A percentile compares a stretch with the other conserved stretches of the same genome.
These are phyloP conservation scores for Hygrocybe punicea DNA, from an alignment of 768 basidiomycete genomes.

Conservation along the genomic window DNA sequence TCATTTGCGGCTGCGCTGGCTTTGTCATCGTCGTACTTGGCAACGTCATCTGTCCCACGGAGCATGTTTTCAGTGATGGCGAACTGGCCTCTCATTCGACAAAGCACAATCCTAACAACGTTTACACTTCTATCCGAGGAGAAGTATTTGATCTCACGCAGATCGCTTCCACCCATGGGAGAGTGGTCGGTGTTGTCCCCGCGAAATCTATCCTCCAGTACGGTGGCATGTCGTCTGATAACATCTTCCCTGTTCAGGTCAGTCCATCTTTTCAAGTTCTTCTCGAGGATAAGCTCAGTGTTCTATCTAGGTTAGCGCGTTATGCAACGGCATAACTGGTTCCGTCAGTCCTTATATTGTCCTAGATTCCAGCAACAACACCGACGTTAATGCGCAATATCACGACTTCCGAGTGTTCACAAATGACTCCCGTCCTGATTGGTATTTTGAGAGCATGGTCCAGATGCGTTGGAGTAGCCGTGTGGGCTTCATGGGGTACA, in stretches of 20 bases:
- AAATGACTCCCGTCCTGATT: conserved; percentile 91
- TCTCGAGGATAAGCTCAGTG: background rate
- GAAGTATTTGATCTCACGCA: conserved; percentile 88
- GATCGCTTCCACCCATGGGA: conserved; percentile 63
- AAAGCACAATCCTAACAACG: conserved; percentile 62
- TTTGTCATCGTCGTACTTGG: conserved; percentile 93
- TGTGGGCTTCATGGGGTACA: conserved; percentile 84
- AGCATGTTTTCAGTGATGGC: conserved; percentile 79
- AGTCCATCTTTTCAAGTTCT: conserved; percentile 13
- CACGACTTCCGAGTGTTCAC: conserved; percentile 93
- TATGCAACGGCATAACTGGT: conserved; percentile 85
- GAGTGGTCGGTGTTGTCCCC: conserved; percentile 69
- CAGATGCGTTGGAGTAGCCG: conserved; percentile 87
- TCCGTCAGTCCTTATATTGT: conserved; percentile 80
- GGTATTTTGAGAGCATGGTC: conserved; percentile 97
- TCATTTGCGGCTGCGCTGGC: conserved; percentile 79
- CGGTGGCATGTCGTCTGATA: conserved; percentile 69
- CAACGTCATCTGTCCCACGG: conserved; percentile 86
- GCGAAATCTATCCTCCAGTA: conserved; percentile 75
- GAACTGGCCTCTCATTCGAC: conserved; percentile 77
- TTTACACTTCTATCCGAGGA: conserved; percentile 80
- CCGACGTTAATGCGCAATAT: conserved; percentile 74
- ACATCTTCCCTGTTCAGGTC: conserved; percentile 93
- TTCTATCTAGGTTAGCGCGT: conserved; percentile 70
- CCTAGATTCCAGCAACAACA: conserved; percentile 72